Conservation (phyloP, 2,329 filamentous ascomycete species). For the Chalaropsis thielavioides region DNA sequence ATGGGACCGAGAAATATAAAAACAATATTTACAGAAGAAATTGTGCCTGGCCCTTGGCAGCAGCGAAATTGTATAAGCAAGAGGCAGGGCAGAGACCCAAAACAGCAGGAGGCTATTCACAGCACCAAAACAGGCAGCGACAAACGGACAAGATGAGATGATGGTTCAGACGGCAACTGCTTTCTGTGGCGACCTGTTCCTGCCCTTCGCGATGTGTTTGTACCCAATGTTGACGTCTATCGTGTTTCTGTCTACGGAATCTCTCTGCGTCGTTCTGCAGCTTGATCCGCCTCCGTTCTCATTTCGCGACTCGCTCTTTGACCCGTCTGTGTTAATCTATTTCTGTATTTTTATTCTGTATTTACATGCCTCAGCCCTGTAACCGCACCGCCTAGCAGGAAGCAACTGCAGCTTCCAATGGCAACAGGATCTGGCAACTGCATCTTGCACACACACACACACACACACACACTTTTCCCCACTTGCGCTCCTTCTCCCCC, state of each 20-base stretch:
- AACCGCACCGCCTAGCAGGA: not conserved
- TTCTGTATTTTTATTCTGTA: not conserved
- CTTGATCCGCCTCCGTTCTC: not conserved
- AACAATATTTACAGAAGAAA: not conserved
- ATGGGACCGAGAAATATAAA: not conserved
- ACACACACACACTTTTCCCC: not conserved
- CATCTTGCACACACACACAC: not conserved
- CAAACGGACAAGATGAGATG: not conserved
- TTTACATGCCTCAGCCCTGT: constrained; percentile 1
- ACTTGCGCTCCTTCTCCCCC: not conserved
- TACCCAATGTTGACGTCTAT: not conserved
- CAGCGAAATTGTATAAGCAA: not conserved
- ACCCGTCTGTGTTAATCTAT: not conserved
- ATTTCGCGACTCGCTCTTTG: not conserved
- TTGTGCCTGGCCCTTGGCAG: not conserved
- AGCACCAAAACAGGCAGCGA: not conserved
- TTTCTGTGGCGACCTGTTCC: not conserved
- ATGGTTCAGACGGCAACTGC: not conserved
- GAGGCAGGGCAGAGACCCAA: not conserved
- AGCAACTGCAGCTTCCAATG: not conserved
- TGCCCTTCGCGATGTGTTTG: not conserved
- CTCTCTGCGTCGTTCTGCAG: not conserved
- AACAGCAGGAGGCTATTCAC: not conserved
- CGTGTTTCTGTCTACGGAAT: too few species aligned
- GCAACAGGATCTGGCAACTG: not conserved